phyloP scores from a whole-genome alignment of 805 yeast genomes.

The Nakazawaea molendinolei region DNA sequence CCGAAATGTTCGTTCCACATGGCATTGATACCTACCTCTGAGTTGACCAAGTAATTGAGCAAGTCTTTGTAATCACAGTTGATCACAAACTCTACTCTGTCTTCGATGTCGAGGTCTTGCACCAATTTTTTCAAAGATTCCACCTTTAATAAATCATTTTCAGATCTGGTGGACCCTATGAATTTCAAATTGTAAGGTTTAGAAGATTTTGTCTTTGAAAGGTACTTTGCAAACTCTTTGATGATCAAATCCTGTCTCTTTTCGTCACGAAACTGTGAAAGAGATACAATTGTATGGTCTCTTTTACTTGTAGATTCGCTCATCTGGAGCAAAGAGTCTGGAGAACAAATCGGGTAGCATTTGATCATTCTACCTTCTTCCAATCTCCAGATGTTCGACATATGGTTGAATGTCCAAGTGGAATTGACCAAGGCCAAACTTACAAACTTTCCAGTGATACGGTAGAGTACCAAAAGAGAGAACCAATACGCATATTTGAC shows the following conservation, averaged over 20 bases:
- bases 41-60: conserved; percentile 40
- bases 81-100: conserved; percentile 47
- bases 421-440: conserved; percentile 72
- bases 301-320: conserved; percentile 15
- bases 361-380: conserved; percentile 34
- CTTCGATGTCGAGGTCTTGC: conserved; percentile 33
- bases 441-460: conserved; percentile 58
- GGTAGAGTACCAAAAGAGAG: conserved; percentile 54
- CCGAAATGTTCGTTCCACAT: conserved; percentile 99
- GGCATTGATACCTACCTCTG: conserved; percentile 80
- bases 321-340: conserved; percentile 36
- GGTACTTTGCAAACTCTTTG: conserved; percentile 52
- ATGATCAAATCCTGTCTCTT: conserved; percentile 78
- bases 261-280: conserved; percentile 95
- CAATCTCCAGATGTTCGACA: conserved; percentile 54
- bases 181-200: conserved; percentile 55
- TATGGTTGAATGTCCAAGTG: conserved; percentile 85
- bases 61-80: conserved; percentile 72
- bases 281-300: conserved; percentile 43
- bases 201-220: conserved; percentile 17
- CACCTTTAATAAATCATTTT: conserved; percentile 57
- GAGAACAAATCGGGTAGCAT: conserved; percentile 87
- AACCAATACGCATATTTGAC: conserved; percentile 67
- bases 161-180: conserved; percentile 78
- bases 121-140: conserved; percentile 39